Conservation (phyloP, 1,284 basidiomycete genomes). For the Cutaneotrichosporon sp. region DNA sequence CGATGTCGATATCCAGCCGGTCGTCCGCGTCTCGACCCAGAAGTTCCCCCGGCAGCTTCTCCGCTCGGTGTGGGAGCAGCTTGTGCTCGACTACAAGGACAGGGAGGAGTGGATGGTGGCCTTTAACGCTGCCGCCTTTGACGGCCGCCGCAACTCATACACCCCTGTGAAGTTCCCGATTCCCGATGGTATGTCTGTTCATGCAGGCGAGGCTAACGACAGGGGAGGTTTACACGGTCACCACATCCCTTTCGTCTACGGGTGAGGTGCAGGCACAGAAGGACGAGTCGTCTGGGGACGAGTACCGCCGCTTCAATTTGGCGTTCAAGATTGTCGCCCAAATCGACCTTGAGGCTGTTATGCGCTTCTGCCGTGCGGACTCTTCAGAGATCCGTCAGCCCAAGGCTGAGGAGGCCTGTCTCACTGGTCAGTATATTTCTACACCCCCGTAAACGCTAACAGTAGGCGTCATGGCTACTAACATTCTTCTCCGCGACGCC, state of each 20-base stretch:
- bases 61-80: slow-evolving; percentile 32
- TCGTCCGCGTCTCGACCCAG: slow-evolving; percentile 37
- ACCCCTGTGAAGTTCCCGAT: slow-evolving; percentile 36
- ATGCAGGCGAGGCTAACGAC: no score
- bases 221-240: slow-evolving; percentile 14
- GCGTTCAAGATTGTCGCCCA: slow-evolving; percentile 35
- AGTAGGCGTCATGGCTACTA: slow-evolving; percentile 37
- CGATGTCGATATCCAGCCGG: slow-evolving; percentile 43
- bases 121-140: slow-evolving; percentile 30
- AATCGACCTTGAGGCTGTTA: slow-evolving; percentile 39
- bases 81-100: slow-evolving; percentile 23
- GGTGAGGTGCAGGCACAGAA: slow-evolving; percentile 25
- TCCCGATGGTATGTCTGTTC: slow-evolving; percentile 22
- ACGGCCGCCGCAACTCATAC: slow-evolving; percentile 39
- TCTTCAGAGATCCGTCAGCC: slow-evolving; percentile 17
- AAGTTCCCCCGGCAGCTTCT: slow-evolving; percentile 28
- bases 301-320: slow-evolving; percentile 33
- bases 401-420: slow-evolving; percentile 27
- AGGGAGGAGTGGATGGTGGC: slow-evolving; percentile 17
- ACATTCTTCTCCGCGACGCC: slow-evolving; percentile 40
- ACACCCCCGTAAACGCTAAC: no score
- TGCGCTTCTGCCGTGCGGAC: slow-evolving; percentile 36
- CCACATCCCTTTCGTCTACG: slow-evolving; percentile 29
- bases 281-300: slow-evolving; percentile 31
- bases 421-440: slow-evolving; percentile 33